Conservation (phyloP, 2,329 filamentous ascomycete genomes). For the Acephala macrosclerotiorum region DNA sequence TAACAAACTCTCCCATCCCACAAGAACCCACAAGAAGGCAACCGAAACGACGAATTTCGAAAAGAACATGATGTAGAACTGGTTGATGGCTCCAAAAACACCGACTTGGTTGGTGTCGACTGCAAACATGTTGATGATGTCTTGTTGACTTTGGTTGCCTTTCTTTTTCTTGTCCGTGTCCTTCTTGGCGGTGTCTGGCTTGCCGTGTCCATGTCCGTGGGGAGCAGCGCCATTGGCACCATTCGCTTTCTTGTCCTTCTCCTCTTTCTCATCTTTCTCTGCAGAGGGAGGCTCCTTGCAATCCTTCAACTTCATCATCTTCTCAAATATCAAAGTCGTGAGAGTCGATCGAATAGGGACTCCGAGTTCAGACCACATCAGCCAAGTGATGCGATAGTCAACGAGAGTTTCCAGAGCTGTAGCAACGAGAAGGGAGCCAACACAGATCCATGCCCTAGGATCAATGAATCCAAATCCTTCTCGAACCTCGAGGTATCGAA, state of each 20-base stretch:
- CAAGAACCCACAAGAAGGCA: constrained; percentile 66
- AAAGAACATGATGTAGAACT: constrained; percentile 65
- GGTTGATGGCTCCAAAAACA: constrained; percentile 69
- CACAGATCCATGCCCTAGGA: constrained; percentile 30
- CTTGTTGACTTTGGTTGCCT: constrained; percentile 67
- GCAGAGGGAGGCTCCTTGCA: constrained; percentile 58
- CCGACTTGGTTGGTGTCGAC: constrained; percentile 73
- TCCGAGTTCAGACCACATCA: constrained; percentile 33
- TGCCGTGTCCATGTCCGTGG: constrained; percentile 27
- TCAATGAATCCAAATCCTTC: constrained; percentile 23
- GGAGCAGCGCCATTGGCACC: not conserved
- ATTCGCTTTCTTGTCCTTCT: constrained; percentile 54
- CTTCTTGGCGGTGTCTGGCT: constrained; percentile 41
- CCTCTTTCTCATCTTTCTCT: constrained; percentile 32
- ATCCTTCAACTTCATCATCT: constrained; percentile 78
- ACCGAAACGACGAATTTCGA: constrained; percentile 68
- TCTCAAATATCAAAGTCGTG: constrained; percentile 75
- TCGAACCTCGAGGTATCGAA: constrained; percentile 33
- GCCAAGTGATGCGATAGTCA: constrained; percentile 30
- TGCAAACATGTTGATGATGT: constrained; percentile 76
- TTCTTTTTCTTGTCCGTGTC: constrained; percentile 48
- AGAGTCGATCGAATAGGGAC: constrained; percentile 71
- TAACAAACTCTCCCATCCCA: constrained; percentile 73
- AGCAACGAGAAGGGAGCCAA: constrained; percentile 49
- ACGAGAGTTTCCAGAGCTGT: constrained; percentile 22